Percentiles rank a stretch among this genome's conserved stretches.
Evolutionary conservation across 768 basidiomycete genomes (phyloP).

Genomic region (Calocybe gangraenosa): DNA sequence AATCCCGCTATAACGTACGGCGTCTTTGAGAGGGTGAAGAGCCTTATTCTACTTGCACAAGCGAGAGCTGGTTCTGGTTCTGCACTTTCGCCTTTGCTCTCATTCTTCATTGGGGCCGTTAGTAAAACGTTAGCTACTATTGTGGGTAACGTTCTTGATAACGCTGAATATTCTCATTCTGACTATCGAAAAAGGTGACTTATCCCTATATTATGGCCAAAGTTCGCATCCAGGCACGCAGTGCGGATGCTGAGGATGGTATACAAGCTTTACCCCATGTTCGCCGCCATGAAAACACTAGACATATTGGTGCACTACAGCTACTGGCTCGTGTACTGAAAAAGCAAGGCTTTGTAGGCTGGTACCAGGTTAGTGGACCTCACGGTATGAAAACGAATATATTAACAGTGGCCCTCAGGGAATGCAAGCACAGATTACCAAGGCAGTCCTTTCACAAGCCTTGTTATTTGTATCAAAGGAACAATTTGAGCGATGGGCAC

Average conservation of each 20-base stretch:
- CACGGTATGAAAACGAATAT: not conserved
- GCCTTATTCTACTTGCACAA: constrained; percentile 55
- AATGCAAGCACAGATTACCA: constrained; percentile 93
- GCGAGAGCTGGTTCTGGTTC: constrained; percentile 35
- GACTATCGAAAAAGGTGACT: constrained; percentile 56
- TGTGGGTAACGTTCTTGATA: constrained; percentile 42
- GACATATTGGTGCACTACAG: constrained; percentile 68
- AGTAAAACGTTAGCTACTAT: constrained; percentile 96
- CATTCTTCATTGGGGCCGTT: constrained; percentile 85
- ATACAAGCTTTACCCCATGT: constrained; percentile 32
- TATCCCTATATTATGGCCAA: constrained; percentile 98
- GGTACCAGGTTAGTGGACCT: constrained; percentile 77
- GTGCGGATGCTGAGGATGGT: constrained; percentile 48
- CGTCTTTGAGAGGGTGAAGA: constrained; percentile 88
- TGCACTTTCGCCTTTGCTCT: constrained; percentile 73
- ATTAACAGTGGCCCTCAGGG: constrained; percentile 46
- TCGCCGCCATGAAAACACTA: constrained; percentile 40
- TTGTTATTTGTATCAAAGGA: constrained; percentile 97
- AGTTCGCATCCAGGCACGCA: constrained; percentile 89
- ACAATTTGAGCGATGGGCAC: constrained; percentile 88
- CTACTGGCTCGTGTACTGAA: constrained; percentile 69
- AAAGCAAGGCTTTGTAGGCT: constrained; percentile 81
- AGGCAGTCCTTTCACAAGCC: constrained; percentile 94
- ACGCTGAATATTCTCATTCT: not conserved
- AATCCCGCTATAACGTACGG: constrained; percentile 99